Conservation (phyloP, 2,329 filamentous ascomycete species). For the Ophiostoma himal-ulmi region DNA sequence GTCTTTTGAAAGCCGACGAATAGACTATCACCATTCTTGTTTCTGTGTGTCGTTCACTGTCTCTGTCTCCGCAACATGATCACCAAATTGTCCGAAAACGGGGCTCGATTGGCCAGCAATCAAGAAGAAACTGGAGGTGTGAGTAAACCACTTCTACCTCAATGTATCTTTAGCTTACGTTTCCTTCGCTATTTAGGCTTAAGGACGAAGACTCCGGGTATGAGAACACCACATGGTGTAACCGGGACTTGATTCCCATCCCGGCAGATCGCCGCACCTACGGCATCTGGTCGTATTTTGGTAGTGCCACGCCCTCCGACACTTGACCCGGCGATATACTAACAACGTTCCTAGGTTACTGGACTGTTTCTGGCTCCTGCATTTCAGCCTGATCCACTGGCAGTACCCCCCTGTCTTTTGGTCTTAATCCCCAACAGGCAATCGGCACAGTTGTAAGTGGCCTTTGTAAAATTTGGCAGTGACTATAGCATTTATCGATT, state of each 20-base stretch:
- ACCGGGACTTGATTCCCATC: constrained; percentile 39
- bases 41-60: neutral
- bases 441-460: constrained; percentile 18
- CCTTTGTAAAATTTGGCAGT: neutral
- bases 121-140: constrained; percentile 16
- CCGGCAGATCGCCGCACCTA: constrained; percentile 42
- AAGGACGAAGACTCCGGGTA: constrained; percentile 26
- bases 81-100: neutral
- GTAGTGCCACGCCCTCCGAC: neutral
- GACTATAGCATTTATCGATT: neutral
- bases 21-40: neutral
- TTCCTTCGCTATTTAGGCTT: constrained; percentile 11
- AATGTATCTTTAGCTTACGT: neutral
- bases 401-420: constrained; percentile 22
- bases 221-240: constrained; percentile 46
- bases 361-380: constrained; percentile 22
- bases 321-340: neutral
- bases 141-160: neutral
- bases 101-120: constrained; percentile 12
- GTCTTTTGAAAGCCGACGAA: neutral
- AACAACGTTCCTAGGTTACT: constrained; percentile 14
- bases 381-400: constrained; percentile 25
- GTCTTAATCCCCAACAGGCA: constrained; percentile 23
- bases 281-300: constrained; percentile 22
- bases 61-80: neutral